These are phyloP conservation scores for Aspergillus viridinutans DNA, from an alignment of 2,329 filamentous ascomycete species.

Conservation along the genomic window DNA sequence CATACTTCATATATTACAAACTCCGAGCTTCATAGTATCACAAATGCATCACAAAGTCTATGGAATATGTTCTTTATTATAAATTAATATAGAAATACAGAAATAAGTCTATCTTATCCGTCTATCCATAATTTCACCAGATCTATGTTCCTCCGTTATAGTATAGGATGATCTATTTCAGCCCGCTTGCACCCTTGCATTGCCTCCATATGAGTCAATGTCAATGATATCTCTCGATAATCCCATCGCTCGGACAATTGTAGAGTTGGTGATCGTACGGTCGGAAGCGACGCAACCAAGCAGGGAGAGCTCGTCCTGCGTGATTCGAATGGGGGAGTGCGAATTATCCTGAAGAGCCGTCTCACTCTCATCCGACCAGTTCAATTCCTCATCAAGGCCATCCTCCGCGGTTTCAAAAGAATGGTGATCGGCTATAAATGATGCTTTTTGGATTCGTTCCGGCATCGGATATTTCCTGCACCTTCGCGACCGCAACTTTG, in stretches of 20 bases:
- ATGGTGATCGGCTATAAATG: background rate
- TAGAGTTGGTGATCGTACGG: background rate
- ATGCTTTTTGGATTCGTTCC: too few relatives aligned
- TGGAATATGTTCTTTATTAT: too few relatives aligned
- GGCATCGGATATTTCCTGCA: too few relatives aligned
- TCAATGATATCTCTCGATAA: background rate
- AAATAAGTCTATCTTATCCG: background rate
- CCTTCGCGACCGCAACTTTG: background rate
- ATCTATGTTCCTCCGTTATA: background rate
- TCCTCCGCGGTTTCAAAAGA: background rate
- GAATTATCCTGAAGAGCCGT: background rate
- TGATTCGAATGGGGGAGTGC: too few relatives aligned
- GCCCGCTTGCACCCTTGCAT: background rate
- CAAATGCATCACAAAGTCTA: background rate
- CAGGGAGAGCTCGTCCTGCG: too few relatives aligned
- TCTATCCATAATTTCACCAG: background rate
- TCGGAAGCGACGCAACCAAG: background rate
- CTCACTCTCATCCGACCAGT: background rate
- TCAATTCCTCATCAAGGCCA: background rate
- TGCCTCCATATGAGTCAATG: too few relatives aligned
- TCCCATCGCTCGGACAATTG: background rate
- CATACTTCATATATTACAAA: too few relatives aligned
- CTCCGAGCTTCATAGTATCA: background rate
- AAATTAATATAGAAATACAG: background rate
- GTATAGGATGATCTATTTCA: background rate